Conservation (phyloP, 345 rosid genomes). For the Syzygium oleosum region DNA sequence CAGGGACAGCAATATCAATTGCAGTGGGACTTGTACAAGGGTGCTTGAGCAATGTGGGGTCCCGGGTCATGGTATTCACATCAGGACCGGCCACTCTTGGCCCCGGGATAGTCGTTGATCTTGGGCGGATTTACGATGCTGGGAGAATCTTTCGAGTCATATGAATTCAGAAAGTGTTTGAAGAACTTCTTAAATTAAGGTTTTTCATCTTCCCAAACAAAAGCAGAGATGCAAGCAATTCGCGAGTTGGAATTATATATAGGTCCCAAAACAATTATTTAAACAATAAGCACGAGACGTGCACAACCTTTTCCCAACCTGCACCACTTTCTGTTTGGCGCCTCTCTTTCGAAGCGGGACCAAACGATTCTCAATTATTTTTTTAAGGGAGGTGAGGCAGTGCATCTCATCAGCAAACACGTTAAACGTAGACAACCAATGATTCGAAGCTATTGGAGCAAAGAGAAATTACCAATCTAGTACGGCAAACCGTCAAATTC, state of each 20-base stretch:
- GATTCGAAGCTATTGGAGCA: background rate
- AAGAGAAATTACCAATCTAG: background rate
- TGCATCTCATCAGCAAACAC: background rate
- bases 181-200: conserved; percentile 41
- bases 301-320: no score
- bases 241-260: no score
- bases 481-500: no score
- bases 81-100: conserved; percentile 95
- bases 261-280: no score
- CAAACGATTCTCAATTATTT: no score
- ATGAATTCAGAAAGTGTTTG: conserved; percentile 69
- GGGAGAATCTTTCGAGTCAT: conserved; percentile 76
- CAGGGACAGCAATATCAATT: conserved; percentile 73
- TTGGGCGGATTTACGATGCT: conserved; percentile 87
- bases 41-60: conserved; percentile 48
- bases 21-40: conserved; percentile 80
- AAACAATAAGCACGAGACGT: no score
- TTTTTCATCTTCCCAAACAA: no score
- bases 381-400: background rate
- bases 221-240: no score
- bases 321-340: no score
- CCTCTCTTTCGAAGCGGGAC: no score
- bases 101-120: conserved; percentile 72
- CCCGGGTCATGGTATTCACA: conserved; percentile 85
- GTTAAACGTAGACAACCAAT: background rate